phyloP scores from a whole-genome alignment of 2,329 filamentous ascomycete genomes.

The Aspergillus persii region DNA sequence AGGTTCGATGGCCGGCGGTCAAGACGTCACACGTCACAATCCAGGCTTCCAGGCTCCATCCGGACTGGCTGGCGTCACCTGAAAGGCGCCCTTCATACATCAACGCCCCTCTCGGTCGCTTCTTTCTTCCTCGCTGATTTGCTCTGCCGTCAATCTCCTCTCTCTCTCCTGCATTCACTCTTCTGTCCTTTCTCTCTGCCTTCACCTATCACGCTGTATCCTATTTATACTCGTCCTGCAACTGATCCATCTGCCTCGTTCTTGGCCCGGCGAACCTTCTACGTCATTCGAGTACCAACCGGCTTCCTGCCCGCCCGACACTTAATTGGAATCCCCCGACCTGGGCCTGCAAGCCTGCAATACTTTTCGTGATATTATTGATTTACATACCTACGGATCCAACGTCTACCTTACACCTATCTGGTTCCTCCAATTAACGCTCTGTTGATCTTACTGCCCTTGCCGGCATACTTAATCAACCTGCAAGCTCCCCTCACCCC shows the following conservation, averaged over 20 bases:
- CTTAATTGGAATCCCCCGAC: background rate
- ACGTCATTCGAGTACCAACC: constrained; percentile 33
- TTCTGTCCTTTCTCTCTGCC: background rate
- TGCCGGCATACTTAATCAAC: background rate
- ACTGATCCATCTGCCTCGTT: background rate
- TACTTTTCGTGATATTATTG: background rate
- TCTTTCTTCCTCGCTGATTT: background rate
- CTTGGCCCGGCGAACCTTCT: constrained; percentile 29
- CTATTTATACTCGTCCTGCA: background rate
- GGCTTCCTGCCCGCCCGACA: background rate
- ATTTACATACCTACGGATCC: background rate
- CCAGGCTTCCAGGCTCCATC: constrained; percentile 6
- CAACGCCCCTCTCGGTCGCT: background rate
- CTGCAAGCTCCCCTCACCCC: background rate
- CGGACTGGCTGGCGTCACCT: constrained; percentile 15
- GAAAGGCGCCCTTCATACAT: constrained; percentile 11
- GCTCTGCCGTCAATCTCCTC: constrained; percentile 3
- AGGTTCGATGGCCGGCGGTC: constrained; percentile 31
- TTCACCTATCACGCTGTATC: background rate
- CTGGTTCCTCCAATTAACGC: constrained; percentile 10
- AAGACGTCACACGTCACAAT: constrained; percentile 33
- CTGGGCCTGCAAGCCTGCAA: background rate
- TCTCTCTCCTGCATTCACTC: background rate
- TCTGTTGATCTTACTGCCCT: background rate
- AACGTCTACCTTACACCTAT: constrained; percentile 9